phyloP scores from a whole-genome alignment of 129 eudicot genomes.

The Saposhnikovia divaricata region DNA sequence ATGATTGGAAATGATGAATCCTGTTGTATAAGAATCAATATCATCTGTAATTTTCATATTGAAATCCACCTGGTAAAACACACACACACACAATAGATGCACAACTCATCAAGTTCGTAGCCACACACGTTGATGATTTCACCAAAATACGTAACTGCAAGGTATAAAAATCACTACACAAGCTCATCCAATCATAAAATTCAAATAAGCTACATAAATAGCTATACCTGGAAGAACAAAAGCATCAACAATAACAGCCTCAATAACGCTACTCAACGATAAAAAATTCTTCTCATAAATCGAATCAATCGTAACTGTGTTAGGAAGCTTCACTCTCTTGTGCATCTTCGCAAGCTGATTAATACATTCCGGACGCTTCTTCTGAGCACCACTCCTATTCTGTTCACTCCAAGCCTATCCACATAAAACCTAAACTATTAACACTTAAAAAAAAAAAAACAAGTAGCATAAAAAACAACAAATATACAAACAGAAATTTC shows the following conservation, averaged over 20 bases:
- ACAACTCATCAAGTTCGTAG: neutral
- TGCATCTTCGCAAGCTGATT: conserved; percentile 59
- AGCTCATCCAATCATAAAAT: neutral
- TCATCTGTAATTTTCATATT: neutral
- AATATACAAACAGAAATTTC: too few relatives aligned
- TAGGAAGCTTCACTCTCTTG: conserved; percentile 69
- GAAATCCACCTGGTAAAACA: neutral
- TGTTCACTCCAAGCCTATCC: conserved; percentile 78
- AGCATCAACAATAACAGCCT: conserved; percentile 67
- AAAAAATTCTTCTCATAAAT: conserved; percentile 79
- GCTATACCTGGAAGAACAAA: conserved; percentile 72
- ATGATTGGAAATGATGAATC: neutral
- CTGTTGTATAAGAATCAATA: neutral
- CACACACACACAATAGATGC: neutral
- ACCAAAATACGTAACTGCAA: neutral
- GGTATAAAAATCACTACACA: neutral
- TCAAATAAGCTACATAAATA: neutral
- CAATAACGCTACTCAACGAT: conserved; percentile 70
- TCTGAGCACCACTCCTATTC: conserved; percentile 54
- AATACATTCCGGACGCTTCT: conserved; percentile 63
- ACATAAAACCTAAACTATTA: neutral
- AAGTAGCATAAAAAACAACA: neutral
- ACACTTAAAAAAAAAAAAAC: neutral
- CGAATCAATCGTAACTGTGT: conserved; percentile 64
- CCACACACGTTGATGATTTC: neutral